Base-by-base conservation (phyloP, 257 asterid genomes). In the Solanum chiquidenum region DNA sequence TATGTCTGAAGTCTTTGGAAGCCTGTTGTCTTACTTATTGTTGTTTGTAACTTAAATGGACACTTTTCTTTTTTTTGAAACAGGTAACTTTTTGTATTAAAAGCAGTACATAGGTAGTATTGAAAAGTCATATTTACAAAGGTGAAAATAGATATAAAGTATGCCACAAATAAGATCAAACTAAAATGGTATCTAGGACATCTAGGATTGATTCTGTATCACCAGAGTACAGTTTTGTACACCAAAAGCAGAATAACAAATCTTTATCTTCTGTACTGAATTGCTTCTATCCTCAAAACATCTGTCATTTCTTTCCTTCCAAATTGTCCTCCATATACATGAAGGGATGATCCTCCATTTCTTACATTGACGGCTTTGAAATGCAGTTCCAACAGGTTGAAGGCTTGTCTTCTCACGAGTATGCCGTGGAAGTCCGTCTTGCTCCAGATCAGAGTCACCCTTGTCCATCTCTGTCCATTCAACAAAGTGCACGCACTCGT, bases 401-500 rank as follows among this genome's bases (percentile, higher is more conserved):
- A 88, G 93, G 98, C 83, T 88, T 96, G 88, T 94, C 96, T 76
- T 92, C 98, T 66, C 94, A 73, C 84, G 95, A 93, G 71, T 97
- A 93, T 91, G 89, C 94, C 84, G 95, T 94, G 86, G 88, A 92
- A 42, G 89, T 97, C 88, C 96, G 94, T 87, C 91, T 97, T 88
- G 87, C 89, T 88, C 89, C 92, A 69, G 92, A 92, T 89, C 93
- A 89, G 90, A 89, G 88, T 85, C 86, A 84, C 52, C 88, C 92
- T 58, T 88, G 89, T 72, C 93, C 88, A 88, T 87, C 94, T 73
- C 80, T 86, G 87, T 88, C 92, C 64, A 89, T 89, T 77, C 92
- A 92, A 90, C 98, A 95, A 88, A 91, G 92, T 87, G 98, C 95
- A 40, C 98, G 98, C 52, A 97, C 99, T 35, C 87, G 95, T 86